A percentile compares a stretch with the other conserved stretches of the same genome.
phyloP scores from a whole-genome alignment of 108 stramenopile species.

The Mayamaea pseudoterrestris region DNA sequence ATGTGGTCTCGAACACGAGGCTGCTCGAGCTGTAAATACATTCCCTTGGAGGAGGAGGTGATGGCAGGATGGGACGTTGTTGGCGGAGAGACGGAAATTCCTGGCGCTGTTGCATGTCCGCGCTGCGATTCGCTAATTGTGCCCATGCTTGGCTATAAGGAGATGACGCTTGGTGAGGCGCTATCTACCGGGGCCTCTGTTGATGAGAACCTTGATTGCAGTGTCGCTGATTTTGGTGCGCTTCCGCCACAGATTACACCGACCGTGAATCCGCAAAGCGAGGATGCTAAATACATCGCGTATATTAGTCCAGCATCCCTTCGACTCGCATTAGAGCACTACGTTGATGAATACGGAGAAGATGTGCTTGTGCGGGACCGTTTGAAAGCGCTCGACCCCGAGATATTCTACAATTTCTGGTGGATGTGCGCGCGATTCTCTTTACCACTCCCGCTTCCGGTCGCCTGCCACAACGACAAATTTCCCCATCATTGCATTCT shows the following conservation, averaged over 20 bases:
- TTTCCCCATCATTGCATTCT: constrained; percentile 32
- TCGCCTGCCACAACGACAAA: constrained; percentile 9
- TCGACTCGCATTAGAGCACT: constrained; percentile 42
- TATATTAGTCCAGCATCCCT: constrained; percentile 58
- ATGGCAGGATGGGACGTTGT: constrained; percentile 71
- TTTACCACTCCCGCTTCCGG: constrained; percentile 60
- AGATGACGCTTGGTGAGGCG: constrained; percentile 32
- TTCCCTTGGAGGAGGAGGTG: constrained; percentile 80
- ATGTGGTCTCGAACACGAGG: constrained; percentile 62
- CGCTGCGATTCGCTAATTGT: constrained; percentile 41
- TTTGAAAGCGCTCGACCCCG: constrained; percentile 44
- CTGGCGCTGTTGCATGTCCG: constrained; percentile 42
- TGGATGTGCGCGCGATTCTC: constrained; percentile 79
- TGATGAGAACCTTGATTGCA: background rate
- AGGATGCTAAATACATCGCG: constrained; percentile 28
- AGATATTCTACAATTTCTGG: constrained; percentile 74
- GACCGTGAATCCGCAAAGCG: constrained; percentile 7
- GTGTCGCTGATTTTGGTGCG: constrained; percentile 15
- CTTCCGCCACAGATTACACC: constrained; percentile 52
- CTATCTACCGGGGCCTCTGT: background rate
- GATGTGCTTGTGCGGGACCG: constrained; percentile 49
- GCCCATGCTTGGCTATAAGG: constrained; percentile 51
- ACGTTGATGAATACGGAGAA: constrained; percentile 62
- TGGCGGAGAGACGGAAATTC: constrained; percentile 26
- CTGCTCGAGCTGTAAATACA: constrained; percentile 58